phyloP scores from a whole-genome alignment of 495 filamentous ascomycete species.

The Talaromyces ruber region DNA sequence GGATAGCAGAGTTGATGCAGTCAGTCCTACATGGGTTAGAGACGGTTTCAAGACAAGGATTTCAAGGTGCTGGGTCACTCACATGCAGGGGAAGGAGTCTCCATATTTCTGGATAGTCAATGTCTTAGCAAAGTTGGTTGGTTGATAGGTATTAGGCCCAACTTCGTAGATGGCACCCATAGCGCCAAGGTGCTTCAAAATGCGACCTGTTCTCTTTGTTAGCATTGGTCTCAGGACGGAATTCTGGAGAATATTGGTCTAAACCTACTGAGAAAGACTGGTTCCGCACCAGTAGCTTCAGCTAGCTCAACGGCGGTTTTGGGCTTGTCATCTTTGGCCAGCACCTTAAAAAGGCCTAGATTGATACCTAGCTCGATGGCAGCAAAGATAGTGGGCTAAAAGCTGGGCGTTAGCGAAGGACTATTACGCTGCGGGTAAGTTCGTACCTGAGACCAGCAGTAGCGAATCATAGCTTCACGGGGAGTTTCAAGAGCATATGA shows the following conservation, averaged over 20 bases:
- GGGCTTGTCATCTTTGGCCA: constrained; percentile 24
- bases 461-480: constrained; percentile 30
- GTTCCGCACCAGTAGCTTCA: constrained; percentile 20
- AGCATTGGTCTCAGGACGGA: neutral
- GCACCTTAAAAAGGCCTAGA: constrained; percentile 23
- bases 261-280: constrained; percentile 19
- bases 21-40: constrained; percentile 10
- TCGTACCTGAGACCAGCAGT: constrained; percentile 29
- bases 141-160: constrained; percentile 12
- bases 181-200: constrained; percentile 17
- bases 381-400: constrained; percentile 19
- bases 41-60: neutral
- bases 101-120: constrained; percentile 5
- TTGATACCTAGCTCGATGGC: constrained; percentile 24
- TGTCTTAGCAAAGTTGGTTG: constrained; percentile 4
- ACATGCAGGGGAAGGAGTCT: constrained; percentile 4
- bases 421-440: neutral
- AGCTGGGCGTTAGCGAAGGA: neutral
- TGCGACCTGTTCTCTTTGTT: constrained; percentile 15
- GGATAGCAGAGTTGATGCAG: constrained; percentile 19
- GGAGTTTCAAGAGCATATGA: constrained; percentile 31
- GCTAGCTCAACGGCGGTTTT: constrained; percentile 22
- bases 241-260: neutral
- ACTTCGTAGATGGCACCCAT: constrained; percentile 21
- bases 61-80: neutral